Base-by-base conservation (phyloP, 257 asterid species). In the Anisodus acutangulus region DNA sequence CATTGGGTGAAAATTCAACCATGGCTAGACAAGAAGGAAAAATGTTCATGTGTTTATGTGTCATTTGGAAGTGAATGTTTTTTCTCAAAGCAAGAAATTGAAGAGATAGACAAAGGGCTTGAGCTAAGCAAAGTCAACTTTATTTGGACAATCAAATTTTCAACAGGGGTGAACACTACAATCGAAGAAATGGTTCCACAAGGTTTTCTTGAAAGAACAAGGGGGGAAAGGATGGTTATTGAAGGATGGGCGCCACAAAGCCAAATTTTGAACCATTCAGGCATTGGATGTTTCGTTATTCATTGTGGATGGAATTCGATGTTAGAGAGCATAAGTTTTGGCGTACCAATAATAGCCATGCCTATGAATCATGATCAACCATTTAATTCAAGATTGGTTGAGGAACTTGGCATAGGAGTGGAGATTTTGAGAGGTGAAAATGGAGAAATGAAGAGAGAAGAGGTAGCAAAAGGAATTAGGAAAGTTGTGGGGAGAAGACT, bases 311-410 rank as follows among this genome's bases (percentile, higher is more conserved):
- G 80, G 80, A 82, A 67, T 3, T 64, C 55, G 16, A 41, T 53
- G 5, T 41, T 53, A 39, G 55, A 82, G 39, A 82, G 68, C 41
- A 66, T 82, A 16, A 51, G 15, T 8, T 51, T 17, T 82, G 68
- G 85, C 0, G 19, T 82, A 9, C 80, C 57, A 3, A 67, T 82
- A 11, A 67, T 82, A 82, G 80, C 68, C 64, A 35, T 67, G 57
- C 85, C 68, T 66, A 47, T 82, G n/a, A 70, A 82, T 67, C 80
- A 66, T 66, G 80, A 82, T 16, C 85, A 82, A 59, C 68, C 85
- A 15, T 41, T 51, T 35, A 82, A 82, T 35, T 54, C 85, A 49
- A 82, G 80, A 15, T 22, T 82, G 3, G 54, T 82, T 43, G 80
- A 67, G 43, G 80, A 82, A 15, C 60, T 82, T 53, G 68, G 85